Percentiles rank a stretch among this genome's conserved stretches.
Evolutionary conservation across 345 rosid species (phyloP).

Genomic region (Hevea brasiliensis): DNA sequence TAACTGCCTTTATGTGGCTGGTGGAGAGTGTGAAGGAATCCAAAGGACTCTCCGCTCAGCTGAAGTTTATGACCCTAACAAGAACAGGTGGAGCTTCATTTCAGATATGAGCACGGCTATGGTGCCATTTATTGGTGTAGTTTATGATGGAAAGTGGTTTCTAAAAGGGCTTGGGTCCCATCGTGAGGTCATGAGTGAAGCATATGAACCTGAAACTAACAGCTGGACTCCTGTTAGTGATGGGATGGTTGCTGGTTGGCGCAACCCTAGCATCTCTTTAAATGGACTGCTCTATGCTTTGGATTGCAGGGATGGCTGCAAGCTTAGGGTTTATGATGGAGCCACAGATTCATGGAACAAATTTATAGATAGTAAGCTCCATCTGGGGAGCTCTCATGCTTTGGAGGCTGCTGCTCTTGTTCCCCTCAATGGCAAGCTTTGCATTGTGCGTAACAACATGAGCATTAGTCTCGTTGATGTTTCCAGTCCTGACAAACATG

Average conservation of each 20-base stretch:
- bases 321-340: conserved; percentile 73
- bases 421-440: conserved; percentile 76
- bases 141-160: conserved; percentile 86
- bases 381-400: conserved; percentile 74
- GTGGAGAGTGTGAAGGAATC: conserved; percentile 94
- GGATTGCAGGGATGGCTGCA: conserved; percentile 94
- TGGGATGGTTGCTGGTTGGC: conserved; percentile 93
- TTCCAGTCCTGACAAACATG: conserved; percentile 59
- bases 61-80: conserved; percentile 92
- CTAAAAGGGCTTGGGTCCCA: conserved; percentile 87
- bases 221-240: conserved; percentile 73
- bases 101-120: conserved; percentile 97
- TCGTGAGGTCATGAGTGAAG: conserved; percentile 89
- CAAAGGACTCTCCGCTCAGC: conserved; percentile 93
- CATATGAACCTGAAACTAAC: conserved; percentile 71
- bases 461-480: conserved; percentile 92
- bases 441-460: conserved; percentile 93
- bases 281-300: conserved; percentile 77
- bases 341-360: conserved; percentile 76
- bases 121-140: conserved; percentile 94
- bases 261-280: conserved; percentile 75
- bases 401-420: conserved; percentile 96
- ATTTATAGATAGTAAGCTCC: conserved; percentile 84
- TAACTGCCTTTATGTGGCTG: conserved; percentile 91
- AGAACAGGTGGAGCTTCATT: conserved; percentile 78